Conservation (phyloP, 2,329 filamentous ascomycete species). For the Pseudopithomyces maydicus region DNA sequence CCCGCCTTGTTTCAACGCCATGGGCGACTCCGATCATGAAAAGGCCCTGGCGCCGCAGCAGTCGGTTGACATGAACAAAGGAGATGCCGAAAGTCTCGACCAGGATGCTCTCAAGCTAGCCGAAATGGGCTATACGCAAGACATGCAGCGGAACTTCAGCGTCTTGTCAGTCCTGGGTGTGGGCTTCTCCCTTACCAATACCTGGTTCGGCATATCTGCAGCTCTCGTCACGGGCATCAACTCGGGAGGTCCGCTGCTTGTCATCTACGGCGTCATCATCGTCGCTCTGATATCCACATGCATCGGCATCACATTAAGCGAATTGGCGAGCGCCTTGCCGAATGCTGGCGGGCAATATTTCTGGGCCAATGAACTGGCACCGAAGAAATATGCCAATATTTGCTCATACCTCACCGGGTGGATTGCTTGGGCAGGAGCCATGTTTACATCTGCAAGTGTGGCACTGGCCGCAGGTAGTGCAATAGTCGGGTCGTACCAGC, state of each 20-base stretch:
- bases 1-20: neutral
- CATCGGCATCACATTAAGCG: slow-evolving; percentile 53
- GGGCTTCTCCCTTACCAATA: slow-evolving; percentile 58
- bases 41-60: slow-evolving; percentile 14
- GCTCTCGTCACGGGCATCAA: slow-evolving; percentile 57
- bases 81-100: slow-evolving; percentile 25
- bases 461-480: slow-evolving; percentile 55
- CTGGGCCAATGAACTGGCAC: slow-evolving; percentile 56
- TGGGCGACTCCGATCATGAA: slow-evolving; percentile 16
- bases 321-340: slow-evolving; percentile 55
- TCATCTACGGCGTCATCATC: slow-evolving; percentile 57
- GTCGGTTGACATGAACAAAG: slow-evolving; percentile 17
- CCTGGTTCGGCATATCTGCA: slow-evolving; percentile 58
- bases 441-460: slow-evolving; percentile 61
- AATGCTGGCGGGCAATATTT: slow-evolving; percentile 60
- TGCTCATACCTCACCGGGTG: slow-evolving; percentile 56
- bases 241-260: slow-evolving; percentile 54
- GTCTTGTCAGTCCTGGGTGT: slow-evolving; percentile 57
- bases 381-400: slow-evolving; percentile 51
- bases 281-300: slow-evolving; percentile 53
- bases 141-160: slow-evolving; percentile 55
- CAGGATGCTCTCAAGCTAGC: slow-evolving; percentile 52
- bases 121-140: slow-evolving; percentile 56
- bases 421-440: slow-evolving; percentile 59
- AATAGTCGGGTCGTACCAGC: slow-evolving; percentile 57